phyloP scores from a whole-genome alignment of 495 filamentous ascomycete genomes.

The Daldinia decipiens region DNA sequence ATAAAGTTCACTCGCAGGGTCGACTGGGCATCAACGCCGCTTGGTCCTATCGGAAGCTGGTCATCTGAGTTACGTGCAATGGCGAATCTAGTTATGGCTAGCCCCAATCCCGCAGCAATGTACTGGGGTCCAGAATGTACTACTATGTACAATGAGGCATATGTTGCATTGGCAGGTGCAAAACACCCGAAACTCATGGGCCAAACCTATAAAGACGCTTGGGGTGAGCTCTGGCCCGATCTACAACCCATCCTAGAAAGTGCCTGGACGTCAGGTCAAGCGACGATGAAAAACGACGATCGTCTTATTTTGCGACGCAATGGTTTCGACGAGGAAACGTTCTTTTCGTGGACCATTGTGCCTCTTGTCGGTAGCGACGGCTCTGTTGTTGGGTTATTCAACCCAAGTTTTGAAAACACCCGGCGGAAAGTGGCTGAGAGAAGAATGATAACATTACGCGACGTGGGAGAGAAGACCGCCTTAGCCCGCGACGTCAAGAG shows the following conservation, averaged over 20 bases:
- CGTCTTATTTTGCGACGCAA: constrained; percentile 69
- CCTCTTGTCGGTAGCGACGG: constrained; percentile 72
- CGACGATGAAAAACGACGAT: constrained; percentile 81
- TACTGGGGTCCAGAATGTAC: constrained; percentile 75
- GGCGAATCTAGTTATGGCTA: constrained; percentile 75
- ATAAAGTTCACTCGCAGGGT: constrained; percentile 71
- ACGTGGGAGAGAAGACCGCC: constrained; percentile 75
- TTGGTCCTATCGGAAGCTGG: constrained; percentile 75
- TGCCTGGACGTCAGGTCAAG: constrained; percentile 68
- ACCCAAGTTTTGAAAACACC: constrained; percentile 76
- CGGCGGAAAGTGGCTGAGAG: constrained; percentile 70
- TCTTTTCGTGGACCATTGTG: constrained; percentile 75
- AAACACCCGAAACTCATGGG: constrained; percentile 79
- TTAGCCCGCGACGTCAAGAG: constrained; percentile 70
- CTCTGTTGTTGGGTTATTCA: constrained; percentile 71
- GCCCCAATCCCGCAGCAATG: constrained; percentile 75
- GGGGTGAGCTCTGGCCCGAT: constrained; percentile 74
- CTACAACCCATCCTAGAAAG: constrained; percentile 67
- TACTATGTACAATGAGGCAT: constrained; percentile 79
- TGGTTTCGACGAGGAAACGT: constrained; percentile 72
- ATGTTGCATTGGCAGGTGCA: constrained; percentile 71
- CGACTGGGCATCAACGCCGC: constrained; percentile 71
- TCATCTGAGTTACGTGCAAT: constrained; percentile 68
- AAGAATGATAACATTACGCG: constrained; percentile 72
- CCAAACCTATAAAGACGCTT: constrained; percentile 67